Evolutionary conservation across 2,329 filamentous ascomycete species (phyloP).

Genomic region (Botrytis sinoallii): DNA sequence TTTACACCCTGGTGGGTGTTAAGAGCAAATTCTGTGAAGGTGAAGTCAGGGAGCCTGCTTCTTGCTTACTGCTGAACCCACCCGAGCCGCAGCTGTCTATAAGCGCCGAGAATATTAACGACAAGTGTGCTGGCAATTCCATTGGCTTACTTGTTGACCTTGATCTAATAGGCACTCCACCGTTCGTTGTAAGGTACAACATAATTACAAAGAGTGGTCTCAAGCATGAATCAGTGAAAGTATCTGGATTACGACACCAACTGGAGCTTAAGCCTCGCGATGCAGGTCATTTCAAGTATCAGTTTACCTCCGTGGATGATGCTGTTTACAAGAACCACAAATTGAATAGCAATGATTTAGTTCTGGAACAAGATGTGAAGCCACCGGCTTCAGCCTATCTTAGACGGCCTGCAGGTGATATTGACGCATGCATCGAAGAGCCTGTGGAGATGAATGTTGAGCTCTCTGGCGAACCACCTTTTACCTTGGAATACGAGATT

Average conservation of each 20-base stretch:
- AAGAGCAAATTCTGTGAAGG: slow-evolving; percentile 79
- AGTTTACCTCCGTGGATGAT: slow-evolving; percentile 79
- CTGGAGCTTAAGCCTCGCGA: slow-evolving; percentile 77
- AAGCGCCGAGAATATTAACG: slow-evolving; percentile 76
- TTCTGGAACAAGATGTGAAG: slow-evolving; percentile 86
- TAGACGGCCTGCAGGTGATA: slow-evolving; percentile 50
- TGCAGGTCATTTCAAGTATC: slow-evolving; percentile 83
- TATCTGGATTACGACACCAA: slow-evolving; percentile 76
- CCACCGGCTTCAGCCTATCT: slow-evolving; percentile 82
- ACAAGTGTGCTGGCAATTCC: slow-evolving; percentile 92
- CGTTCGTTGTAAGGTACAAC: slow-evolving; percentile 80
- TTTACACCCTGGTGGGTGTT: slow-evolving; percentile 81
- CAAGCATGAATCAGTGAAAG: slow-evolving; percentile 44
- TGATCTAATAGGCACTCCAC: slow-evolving; percentile 87
- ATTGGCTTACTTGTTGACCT: slow-evolving; percentile 86
- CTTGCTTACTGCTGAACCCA: slow-evolving; percentile 89
- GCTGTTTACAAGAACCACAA: slow-evolving; percentile 69
- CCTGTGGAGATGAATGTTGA: slow-evolving; percentile 70
- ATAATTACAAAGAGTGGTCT: slow-evolving; percentile 59
- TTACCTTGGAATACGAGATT: slow-evolving; percentile 87
- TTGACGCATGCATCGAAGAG: slow-evolving; percentile 79
- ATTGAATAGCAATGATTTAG: slow-evolving; percentile 58
- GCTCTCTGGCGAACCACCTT: slow-evolving; percentile 80
- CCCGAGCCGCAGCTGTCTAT: slow-evolving; percentile 78
- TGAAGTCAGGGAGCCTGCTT: slow-evolving; percentile 88